Base-by-base conservation (phyloP, 1,139 yeast species). In the Candida freyschussii region DNA sequence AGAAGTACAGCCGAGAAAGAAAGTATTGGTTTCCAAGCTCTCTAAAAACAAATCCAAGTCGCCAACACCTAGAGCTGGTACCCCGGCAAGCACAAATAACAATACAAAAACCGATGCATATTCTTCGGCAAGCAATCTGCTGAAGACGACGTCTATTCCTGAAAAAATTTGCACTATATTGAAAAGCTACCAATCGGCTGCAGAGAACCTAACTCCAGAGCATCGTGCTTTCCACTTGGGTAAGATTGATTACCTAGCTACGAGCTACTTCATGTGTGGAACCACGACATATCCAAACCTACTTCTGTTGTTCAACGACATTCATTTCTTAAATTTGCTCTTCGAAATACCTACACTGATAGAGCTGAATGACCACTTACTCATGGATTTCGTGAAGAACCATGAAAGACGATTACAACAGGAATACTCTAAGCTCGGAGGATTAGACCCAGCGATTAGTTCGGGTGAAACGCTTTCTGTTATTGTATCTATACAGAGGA, bases 261-360 rank as follows among this genome's bases (percentile, higher is more conserved):
- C 44, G 1, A 22, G 46, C 2, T 39, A 27, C 21, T 43, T 43
- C 29, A 42, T 48, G 27, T 29, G 48, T 4, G 39, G 45, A 3
- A 24, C 35, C 8, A 32, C 26, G 10, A 36, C 34, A 10, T 31
- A 29, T 14, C 33, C 32, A 4, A 31, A 43, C 4, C 27, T 21
- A 17, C 27, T 48, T 6, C 20, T 45, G n/a, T 27, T 43, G 5
- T 46, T 41, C 31, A 50, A 50, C 28, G 53, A 50, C 21, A 17
- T 46, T 8, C 15, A 26, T 12, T 39, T 32, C 21, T 19, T 45
- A 13, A 22, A 34, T 7, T 6, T 17, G 1, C 13, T 30, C 1
- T 29, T 29, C 5, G 17, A 21, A 3, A 26, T 39, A 8, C 35
- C 40, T 3, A 29, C 44, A 14, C 19, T 48, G 4, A 13, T n/a